These are phyloP conservation scores for Eucalyptus regnans DNA, from an alignment of 345 rosid species.

Conservation along the genomic window DNA sequence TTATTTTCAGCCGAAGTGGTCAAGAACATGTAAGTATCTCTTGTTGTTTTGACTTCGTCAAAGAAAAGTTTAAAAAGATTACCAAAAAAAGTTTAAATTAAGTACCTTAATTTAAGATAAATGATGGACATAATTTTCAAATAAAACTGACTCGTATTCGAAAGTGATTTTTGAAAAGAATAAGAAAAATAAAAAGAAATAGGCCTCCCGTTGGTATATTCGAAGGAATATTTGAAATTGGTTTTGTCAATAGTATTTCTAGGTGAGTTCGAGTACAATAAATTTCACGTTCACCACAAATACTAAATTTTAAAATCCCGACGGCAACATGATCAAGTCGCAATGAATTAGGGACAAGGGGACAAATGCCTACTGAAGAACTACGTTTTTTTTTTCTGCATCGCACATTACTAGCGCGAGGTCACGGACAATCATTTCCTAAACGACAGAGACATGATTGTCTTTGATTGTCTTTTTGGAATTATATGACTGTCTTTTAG, in stretches of 20 bases:
- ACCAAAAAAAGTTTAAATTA: no score
- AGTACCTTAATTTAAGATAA: not conserved
- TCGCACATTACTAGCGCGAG: not conserved
- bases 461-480: not conserved
- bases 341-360: not conserved
- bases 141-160: not conserved
- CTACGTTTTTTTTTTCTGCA: not conserved
- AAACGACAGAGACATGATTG: not conserved
- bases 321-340: not conserved
- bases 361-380: not conserved
- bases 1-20: not conserved
- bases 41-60: not conserved
- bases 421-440: not conserved
- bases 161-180: not conserved
- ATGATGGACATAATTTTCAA: not conserved
- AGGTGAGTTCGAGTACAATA: not conserved
- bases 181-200: not conserved
- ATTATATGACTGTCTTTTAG: not conserved
- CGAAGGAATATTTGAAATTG: no score
- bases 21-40: not conserved
- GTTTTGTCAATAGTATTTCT: not conserved
- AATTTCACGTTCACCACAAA: accelerated
- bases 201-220: not conserved
- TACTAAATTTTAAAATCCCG: not conserved
- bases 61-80: not conserved